A percentile compares a stretch with the other conserved stretches of the same genome.
phyloP scores from a whole-genome alignment of 192 early-diverging fungal genomes.

The Coemansia sp. region DNA sequence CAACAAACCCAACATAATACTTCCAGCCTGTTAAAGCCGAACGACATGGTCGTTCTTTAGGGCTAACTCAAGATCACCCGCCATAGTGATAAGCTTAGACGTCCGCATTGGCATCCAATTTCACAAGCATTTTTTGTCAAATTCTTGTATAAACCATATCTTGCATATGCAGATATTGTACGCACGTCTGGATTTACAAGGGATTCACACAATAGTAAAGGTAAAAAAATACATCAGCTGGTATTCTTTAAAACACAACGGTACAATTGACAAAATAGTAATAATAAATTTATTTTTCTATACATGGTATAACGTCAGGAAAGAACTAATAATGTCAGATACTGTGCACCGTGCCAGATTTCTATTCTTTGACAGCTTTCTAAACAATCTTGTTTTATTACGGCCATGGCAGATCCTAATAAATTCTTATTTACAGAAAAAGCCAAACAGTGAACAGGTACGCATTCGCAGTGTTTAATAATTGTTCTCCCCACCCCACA shows the following conservation, averaged over 20 bases:
- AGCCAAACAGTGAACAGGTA: not conserved
- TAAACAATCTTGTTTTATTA: no score
- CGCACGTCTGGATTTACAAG: not conserved
- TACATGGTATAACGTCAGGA: not conserved
- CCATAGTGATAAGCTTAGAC: not conserved
- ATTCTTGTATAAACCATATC: conserved; percentile 2
- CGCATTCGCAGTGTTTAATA: not conserved
- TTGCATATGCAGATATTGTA: not conserved
- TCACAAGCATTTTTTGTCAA: not conserved
- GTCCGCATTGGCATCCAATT: not conserved
- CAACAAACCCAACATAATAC: no score
- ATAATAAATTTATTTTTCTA: not conserved
- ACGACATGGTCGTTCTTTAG: no score
- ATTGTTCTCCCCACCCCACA: not conserved
- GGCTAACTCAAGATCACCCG: no score
- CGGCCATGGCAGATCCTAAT: no score
- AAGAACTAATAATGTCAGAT: not conserved
- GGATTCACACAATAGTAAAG: not conserved
- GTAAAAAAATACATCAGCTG: not conserved
- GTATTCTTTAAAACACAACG: not conserved
- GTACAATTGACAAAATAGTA: not conserved
- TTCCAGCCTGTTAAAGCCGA: no score
- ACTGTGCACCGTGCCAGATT: not conserved
- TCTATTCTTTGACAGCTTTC: no score
- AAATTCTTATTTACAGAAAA: not conserved